A percentile compares a stretch with the other conserved stretches of the same genome.
Conservation (phyloP, 306 rosid species). For the Ormosia emarginata region DNA sequence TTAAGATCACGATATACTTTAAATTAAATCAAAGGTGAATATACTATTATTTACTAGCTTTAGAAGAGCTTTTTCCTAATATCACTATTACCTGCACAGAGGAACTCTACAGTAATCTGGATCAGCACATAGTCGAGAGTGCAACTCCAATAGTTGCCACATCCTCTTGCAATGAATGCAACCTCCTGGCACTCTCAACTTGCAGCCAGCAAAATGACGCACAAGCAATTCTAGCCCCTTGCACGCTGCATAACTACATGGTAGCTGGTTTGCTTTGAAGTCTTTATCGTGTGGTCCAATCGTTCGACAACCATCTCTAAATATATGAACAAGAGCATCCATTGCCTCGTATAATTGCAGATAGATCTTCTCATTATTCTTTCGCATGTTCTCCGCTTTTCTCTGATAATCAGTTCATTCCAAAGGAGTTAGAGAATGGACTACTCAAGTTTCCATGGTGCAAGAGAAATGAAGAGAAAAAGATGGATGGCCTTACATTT, state of each 20-base stretch:
- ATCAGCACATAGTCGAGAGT: conserved; percentile 75
- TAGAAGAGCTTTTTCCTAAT: background rate
- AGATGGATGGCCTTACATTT: conserved; percentile 38
- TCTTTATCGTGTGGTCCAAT: conserved; percentile 87
- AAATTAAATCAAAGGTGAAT: too few species aligned
- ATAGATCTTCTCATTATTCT: conserved; percentile 61
- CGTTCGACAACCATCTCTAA: conserved; percentile 86
- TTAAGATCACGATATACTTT: too few species aligned
- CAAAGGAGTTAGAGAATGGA: background rate
- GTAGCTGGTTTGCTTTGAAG: conserved; percentile 55
- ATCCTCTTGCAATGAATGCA: conserved; percentile 87
- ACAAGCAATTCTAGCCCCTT: conserved; percentile 81
- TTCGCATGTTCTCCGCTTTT: conserved; percentile 52
- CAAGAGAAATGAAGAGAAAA: background rate
- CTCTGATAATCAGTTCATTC: conserved; percentile 40
- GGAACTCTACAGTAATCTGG: conserved; percentile 68
- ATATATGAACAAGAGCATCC: conserved; percentile 98
- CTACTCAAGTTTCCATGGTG: background rate
- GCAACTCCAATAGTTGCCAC: conserved; percentile 95
- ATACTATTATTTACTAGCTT: too few species aligned
- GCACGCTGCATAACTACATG: conserved; percentile 71
- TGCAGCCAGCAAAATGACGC: conserved; percentile 94
- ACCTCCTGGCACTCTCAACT: conserved; percentile 81
- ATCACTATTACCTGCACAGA: conserved; percentile 62
- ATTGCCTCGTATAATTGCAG: conserved; percentile 78